Evolutionary conservation across 305 asterid species (phyloP), one percentile per base, ranked within the genome.

Genomic region (Solanum hybrid): DNA sequence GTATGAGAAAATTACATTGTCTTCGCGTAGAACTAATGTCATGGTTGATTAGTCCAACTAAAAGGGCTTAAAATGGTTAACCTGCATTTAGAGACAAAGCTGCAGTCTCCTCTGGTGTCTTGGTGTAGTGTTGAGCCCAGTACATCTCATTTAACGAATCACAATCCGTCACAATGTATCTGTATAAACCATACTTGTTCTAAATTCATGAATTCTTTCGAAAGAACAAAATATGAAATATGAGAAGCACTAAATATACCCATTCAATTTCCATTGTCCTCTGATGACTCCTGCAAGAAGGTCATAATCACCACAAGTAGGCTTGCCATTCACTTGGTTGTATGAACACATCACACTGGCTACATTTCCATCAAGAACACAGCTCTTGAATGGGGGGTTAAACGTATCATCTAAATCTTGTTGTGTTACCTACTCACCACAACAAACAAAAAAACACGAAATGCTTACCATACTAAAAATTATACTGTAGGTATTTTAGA

Each of bases 321-420:
- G 95, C 88, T 90, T 95, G 89, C 98, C 98, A 56, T 95, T 95
- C 17, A 95, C 98, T 86, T 95, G 93, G 89, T 95, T 95, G 87
- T 95, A 95, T 2, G 98, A 95, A 85, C 98, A 95, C 98, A 95
- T 95, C 14, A 95, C 96, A 75, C 98, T 95, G 5, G 98, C 98
- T 3, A 95, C 98, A 88, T 95, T 95, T 22, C 96, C 98, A 77
- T 95, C 97, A 85, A 95, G 51, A 89, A 95, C 96, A 82, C 99
- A 97, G 89, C 98, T 96, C 93, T 93, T 93, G 92, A 97, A 97
- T 4, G 99, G 99, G 0, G 98, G 98, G 80, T 97, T 98, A 90
- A 90, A 97, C 15, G 99, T 95, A 81, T 97, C 99, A 22, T 94
- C 99, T 95, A 97, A 60, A 90, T 97, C 99, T 92, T 97, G 99